Evolutionary conservation across 116 monocot species (phyloP), one percentile per base, ranked within the genome.

Genomic region (Dioscorea cayenensis): DNA sequence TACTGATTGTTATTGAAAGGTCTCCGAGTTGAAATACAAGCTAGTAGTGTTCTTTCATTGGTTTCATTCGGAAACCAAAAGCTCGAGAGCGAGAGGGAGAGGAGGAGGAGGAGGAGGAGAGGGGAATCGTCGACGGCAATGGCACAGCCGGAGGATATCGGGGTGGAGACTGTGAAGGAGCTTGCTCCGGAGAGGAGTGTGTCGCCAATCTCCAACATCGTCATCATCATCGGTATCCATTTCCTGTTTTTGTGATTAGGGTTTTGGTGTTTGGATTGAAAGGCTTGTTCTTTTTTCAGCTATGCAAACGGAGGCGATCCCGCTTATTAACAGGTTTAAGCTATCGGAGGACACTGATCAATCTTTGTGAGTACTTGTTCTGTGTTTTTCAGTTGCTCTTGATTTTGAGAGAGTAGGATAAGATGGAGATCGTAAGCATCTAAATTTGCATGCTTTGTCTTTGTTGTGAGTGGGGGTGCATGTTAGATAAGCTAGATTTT

Each of bases 261-360:
- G 55, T 55, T 55, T 75, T 48, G 49, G 55, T 63, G 65, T 60
- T 70, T 52, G 22, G 23, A 50, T 66, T 19, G 18, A 71, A 38
- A 6, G 64, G 19, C 17, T 77, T 23, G 55, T 14, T 55, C 13
- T 38, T n/a, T 38, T 70, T 10, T 21, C 69, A 95, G 95, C 95
- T 59, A 95, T 95, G 95, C 84, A 91, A 79, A 82, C 95, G 77
- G 95, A 95, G 74, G 95, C 95, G 27, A 75, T 84, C 14, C 95
- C 95, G 0, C 77, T 95, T 25, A 86, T 95, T 3, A 76, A 32
- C 85, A 83, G 76, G 51, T 89, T 95, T 79, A 64, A 85, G 73
- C 89, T 95, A 16, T 36, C 62, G 1, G 84, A 95, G 67, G 83
- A 84, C 65, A 32, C 83, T 61, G 75, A 85, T 51, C 19, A 55